Percentiles rank a stretch among this genome's conserved stretches.
Evolutionary conservation across 2,329 filamentous ascomycete genomes (phyloP).

Genomic region (Cladosporium sp.): DNA sequence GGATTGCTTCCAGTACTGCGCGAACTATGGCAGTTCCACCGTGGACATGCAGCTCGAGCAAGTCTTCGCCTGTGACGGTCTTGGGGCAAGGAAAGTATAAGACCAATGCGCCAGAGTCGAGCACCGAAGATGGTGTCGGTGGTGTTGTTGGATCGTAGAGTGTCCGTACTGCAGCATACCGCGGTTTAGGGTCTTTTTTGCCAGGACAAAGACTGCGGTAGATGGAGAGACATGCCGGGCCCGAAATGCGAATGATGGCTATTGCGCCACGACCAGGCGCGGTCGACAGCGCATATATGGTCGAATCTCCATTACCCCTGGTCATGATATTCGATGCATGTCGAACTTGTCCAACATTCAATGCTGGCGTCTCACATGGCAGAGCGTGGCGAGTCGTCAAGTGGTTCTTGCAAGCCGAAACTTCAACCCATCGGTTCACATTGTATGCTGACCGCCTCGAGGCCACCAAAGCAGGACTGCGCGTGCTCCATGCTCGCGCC

Average conservation of each 20-base stretch:
- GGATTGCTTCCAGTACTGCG: constrained; percentile 73
- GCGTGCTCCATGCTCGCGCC: constrained; percentile 3
- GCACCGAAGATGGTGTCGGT: constrained; percentile 42
- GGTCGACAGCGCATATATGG: constrained; percentile 90
- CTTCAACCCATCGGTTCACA: background rate
- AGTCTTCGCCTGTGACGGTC: constrained; percentile 86
- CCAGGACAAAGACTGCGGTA: constrained; percentile 59
- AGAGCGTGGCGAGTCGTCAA: background rate
- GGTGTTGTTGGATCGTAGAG: constrained; percentile 56
- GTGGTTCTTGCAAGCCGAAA: background rate
- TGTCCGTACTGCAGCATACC: constrained; percentile 66
- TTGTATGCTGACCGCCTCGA: background rate
- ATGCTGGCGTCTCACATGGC: background rate
- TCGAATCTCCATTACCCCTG: constrained; percentile 35
- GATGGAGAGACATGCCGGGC: constrained; percentile 65
- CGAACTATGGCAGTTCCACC: constrained; percentile 85
- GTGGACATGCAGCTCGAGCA: constrained; percentile 92
- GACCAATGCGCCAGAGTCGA: constrained; percentile 75
- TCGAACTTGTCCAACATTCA: background rate
- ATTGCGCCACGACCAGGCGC: constrained; percentile 82
- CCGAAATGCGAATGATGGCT: constrained; percentile 83
- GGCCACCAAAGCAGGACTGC: background rate
- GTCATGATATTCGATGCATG: background rate
- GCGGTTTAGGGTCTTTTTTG: constrained; percentile 51
- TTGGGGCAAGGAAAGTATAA: constrained; percentile 76